These are phyloP conservation scores for Meredithiella fracta DNA, from an alignment of 2,329 filamentous ascomycete genomes.

Conservation along the genomic window DNA sequence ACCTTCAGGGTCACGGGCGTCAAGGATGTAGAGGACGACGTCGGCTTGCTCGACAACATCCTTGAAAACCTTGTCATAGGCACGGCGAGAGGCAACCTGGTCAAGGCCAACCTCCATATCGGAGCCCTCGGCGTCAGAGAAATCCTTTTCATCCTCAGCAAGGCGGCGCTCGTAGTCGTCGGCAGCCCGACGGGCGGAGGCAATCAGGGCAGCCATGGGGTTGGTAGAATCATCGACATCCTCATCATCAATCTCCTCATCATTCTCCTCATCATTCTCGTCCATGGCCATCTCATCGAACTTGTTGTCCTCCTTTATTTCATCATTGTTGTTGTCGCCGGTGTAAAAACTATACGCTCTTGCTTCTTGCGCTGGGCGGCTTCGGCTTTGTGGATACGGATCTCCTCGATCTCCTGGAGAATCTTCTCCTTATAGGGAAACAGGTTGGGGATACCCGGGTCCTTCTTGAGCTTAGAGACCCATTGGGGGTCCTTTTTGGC, in stretches of 20 bases:
- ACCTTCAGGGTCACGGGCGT: constrained; percentile 79
- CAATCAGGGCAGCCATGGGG: constrained; percentile 81
- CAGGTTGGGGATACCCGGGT: constrained; percentile 90
- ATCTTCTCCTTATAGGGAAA: constrained; percentile 97
- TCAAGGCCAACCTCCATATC: constrained; percentile 34
- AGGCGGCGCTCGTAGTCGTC: constrained; percentile 54
- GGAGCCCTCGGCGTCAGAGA: constrained; percentile 38
- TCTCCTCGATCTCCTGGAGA: constrained; percentile 86
- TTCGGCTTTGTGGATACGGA: constrained; percentile 62
- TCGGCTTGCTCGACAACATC: constrained; percentile 77
- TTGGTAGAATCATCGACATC: constrained; percentile 53
- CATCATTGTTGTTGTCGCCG: constrained; percentile 32
- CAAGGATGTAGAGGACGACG: constrained; percentile 82
- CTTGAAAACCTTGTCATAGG: constrained; percentile 94
- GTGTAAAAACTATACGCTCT: constrained; percentile 51
- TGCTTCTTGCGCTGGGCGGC: constrained; percentile 56
- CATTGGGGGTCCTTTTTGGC: constrained; percentile 97
- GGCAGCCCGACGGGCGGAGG: constrained; percentile 65
- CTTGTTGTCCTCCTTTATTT: constrained; percentile 31
- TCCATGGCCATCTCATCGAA: constrained; percentile 34
- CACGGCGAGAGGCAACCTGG: constrained; percentile 54
- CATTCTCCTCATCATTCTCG: constrained; percentile 35
- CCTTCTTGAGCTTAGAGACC: constrained; percentile 89
- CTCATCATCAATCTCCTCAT: constrained; percentile 40
- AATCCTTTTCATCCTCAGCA: constrained; percentile 41